These are phyloP conservation scores for Daldinia eschscholtzii DNA, from an alignment of 2,329 filamentous ascomycete species.

Conservation along the genomic window DNA sequence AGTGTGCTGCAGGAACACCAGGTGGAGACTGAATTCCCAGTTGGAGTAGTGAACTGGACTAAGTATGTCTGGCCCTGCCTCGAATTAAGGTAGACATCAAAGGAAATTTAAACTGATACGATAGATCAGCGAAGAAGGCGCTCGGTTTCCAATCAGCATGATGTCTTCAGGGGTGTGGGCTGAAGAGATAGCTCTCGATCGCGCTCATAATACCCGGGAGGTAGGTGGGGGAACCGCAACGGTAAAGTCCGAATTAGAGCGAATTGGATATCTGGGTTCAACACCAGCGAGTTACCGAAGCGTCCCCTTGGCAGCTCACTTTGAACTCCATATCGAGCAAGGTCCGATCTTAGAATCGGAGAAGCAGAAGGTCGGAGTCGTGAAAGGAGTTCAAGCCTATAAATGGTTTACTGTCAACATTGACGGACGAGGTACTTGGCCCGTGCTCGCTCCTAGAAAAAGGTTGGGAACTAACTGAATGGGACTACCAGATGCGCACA, in stretches of 20 bases:
- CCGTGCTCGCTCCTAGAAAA: neutral
- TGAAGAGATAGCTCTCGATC: constrained; percentile 71
- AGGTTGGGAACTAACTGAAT: constrained; percentile 15
- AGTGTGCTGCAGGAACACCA: constrained; percentile 74
- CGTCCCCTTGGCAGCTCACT: constrained; percentile 79
- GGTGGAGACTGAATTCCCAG: constrained; percentile 76
- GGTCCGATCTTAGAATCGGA: constrained; percentile 78
- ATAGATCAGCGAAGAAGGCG: constrained; percentile 78
- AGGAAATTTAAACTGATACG: constrained; percentile 1
- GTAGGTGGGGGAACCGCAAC: constrained; percentile 71
- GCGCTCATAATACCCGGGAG: constrained; percentile 71
- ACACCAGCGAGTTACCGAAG: constrained; percentile 67
- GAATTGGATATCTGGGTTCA: constrained; percentile 77
- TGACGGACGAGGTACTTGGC: constrained; percentile 61
- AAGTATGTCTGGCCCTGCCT: constrained; percentile 58
- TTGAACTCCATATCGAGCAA: constrained; percentile 89
- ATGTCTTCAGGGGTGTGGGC: constrained; percentile 82
- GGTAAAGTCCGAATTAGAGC: constrained; percentile 75
- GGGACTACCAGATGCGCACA: constrained; percentile 71
- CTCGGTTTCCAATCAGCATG: constrained; percentile 82
- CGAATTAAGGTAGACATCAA: neutral
- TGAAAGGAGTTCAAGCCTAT: constrained; percentile 80
- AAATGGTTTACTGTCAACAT: constrained; percentile 79
- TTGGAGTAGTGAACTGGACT: constrained; percentile 84
- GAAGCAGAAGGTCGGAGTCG: constrained; percentile 74